Base-by-base conservation (phyloP, 306 rosid genomes). In the Dryas alaskensis region DNA sequence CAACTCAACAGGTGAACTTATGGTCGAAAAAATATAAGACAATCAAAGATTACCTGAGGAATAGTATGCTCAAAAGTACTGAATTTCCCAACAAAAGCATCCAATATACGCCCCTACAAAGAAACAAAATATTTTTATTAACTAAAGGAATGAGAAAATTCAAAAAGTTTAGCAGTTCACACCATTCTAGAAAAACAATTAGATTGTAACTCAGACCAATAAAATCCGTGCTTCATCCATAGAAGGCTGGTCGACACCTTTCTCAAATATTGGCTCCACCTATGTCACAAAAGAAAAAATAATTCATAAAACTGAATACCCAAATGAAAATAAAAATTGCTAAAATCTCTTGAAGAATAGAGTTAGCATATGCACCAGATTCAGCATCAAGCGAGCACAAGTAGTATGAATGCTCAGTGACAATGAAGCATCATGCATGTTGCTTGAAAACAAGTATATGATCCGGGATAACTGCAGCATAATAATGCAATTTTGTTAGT, bases 201-300 rank as follows among this genome's bases (percentile, higher is more conserved):
- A 73, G 71, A 72, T 52, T 60, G 9, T 50, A 78, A 70, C 67
- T 65, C 95, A 81, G 79, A 95, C 99, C 97, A 95, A 81, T 72
- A 95, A 83, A 86, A 92, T 65, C 66, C 99, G 87, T 73, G 99
- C 96, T 90, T 95, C 98, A 76, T 95, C 99, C 83, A 92, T 95
- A 66, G 99, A 92, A 62, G 83, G 88, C 79, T 85, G 99, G 84
- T 95, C 98, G 31, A 95, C 87, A 70, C 99, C 98, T 83, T 92
- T 95, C 86, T 95, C 99, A 78, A 87, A 95, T 80, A 95, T 92
- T 69, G 99, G 98, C 84, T 95, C 99, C 88, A 95, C 99, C 99
- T 95, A 78, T 22, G 73, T 72, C 80, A 84, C 82, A 74, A 25
- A 70, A 70, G 59, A 79, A 76, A 69, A n/a, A 72, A 54, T 50